Evolutionary conservation across 768 basidiomycete genomes (phyloP), one percentile per base, ranked within the genome.

Genomic region (Hericium erinaceus): DNA sequence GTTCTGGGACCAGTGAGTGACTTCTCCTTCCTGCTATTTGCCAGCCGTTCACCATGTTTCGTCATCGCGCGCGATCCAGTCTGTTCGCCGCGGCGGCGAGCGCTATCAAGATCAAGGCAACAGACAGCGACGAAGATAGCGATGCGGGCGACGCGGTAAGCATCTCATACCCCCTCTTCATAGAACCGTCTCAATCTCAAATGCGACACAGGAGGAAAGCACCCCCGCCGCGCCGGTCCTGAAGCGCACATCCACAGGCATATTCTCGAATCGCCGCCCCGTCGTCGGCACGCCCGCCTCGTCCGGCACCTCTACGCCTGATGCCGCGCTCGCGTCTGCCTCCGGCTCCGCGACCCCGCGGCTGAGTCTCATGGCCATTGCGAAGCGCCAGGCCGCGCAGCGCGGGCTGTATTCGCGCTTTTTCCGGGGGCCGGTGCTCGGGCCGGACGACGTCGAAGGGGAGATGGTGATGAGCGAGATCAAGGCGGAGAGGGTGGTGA

Each of bases 1-100:
- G 53, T 98, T 98, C 80, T 98, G 94, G 94, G 94, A 98, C 69
- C 92, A 97, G 93, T 49, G 41, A 24, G 37, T 52, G 20, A 24
- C 33, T 41, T 48, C 4, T 33, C 28, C 2, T 33, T 33, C 4
- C 39, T 8, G 50, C n/a, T 15, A 53, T 33, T 54, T 20, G 28
- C 8, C 4, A 4, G 28, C 28, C 28, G 28, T 8, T 33, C 28
- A 33, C 28, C 28, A 33, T 33, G 28, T 33, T 33, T 22, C 22
- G 22, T n/a, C 22, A 33, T 33, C 28, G 5, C 28, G 28, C 28
- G n/a, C 8, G 11, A 52, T 49, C 39, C 62, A 93, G 91, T 65
- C 71, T 95, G 55, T 97, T 90, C 69, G 74, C 85, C 1, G 84
- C 86, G 13, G 92, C 93, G 18, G 85, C 93, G 0, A 86, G 85